Conservation (phyloP, 164 flowering plant species). For the Brasenia schreberi region DNA sequence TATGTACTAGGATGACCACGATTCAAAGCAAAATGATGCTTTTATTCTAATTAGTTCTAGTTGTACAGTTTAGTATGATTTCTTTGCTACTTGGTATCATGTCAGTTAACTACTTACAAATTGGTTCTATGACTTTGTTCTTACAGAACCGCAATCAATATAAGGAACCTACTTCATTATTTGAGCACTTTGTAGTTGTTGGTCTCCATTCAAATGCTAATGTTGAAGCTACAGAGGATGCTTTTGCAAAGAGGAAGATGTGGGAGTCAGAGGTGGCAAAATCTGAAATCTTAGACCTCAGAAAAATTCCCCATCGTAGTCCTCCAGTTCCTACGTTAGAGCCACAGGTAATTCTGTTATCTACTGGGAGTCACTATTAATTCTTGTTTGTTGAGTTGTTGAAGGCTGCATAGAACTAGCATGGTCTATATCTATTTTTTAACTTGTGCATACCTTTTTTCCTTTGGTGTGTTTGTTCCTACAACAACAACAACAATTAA, state of each 20-base stretch:
- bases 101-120: too few relatives aligned
- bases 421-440: too few relatives aligned
- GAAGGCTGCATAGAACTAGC: too few relatives aligned
- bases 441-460: too few relatives aligned
- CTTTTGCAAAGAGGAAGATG: conserved; percentile 60
- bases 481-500: too few relatives aligned
- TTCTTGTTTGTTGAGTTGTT: too few relatives aligned
- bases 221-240: conserved; percentile 62
- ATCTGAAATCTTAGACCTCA: conserved; percentile 28
- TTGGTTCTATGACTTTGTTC: not conserved
- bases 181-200: conserved; percentile 79
- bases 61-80: too few relatives aligned
- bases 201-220: conserved; percentile 82
- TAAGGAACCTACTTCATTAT: conserved; percentile 61
- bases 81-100: too few relatives aligned
- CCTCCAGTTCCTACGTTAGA: conserved; percentile 55
- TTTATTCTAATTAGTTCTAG: too few relatives aligned
- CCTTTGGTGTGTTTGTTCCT: too few relatives aligned
- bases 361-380: not conserved
- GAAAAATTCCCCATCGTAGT: conserved; percentile 21
- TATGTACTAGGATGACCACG: too few relatives aligned
- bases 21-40: too few relatives aligned
- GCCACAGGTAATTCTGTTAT: conserved; percentile 44
- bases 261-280: conserved; percentile 55
- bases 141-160: conserved; percentile 46